Base-by-base conservation (phyloP, 2,329 filamentous ascomycete species). In the Phoma sp. region DNA sequence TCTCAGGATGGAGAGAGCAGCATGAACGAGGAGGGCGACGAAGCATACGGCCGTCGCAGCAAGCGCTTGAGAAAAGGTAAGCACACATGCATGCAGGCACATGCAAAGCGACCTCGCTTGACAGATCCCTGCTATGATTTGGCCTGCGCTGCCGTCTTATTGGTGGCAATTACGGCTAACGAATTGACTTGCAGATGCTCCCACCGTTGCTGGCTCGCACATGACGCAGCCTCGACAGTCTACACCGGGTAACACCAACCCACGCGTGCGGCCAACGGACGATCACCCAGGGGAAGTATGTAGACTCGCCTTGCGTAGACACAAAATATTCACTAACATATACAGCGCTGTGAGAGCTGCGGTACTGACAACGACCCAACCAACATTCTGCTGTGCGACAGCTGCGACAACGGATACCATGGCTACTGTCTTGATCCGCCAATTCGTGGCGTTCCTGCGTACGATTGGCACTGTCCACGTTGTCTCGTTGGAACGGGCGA, bases 401-500 rank as follows among this genome's bases (percentile, higher is more conserved):
- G 91, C 52, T 99, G 95, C 76, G 94, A 98, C 59, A 84, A 90
- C 68, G 89, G 90, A 3, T 98, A 88, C 69, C 95, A 99, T 72
- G 90, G 89, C 65, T 83, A 87, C 56, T 99, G 95, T 69, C 84
- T 98, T 19, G 95, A 99, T 62, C 94, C 93, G 31, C 91, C 90
- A 2, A 79, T 96, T 38, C 89, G 88, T 65, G 80, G 84, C 8
- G 86, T 89, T 61, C 92, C 92, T 0, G 90, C 95, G 22, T 84
- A 87, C 48, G 95, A 98, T 70, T 99, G 95, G 95, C 94, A 98
- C 72, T 99, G 95, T 65, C 90, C 95, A 0, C 87, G 92, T 69
- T 99, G 95, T 73, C 84, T 99, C 24, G 95, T 99, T 22, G 95
- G 95, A 41, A 96, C 96, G 52, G 93, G 94, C 35, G 92, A 98